A percentile compares a stretch with the other conserved stretches of the same genome.
Conservation (phyloP, 2,329 filamentous ascomycete genomes). For the Thelonectria blattea region DNA sequence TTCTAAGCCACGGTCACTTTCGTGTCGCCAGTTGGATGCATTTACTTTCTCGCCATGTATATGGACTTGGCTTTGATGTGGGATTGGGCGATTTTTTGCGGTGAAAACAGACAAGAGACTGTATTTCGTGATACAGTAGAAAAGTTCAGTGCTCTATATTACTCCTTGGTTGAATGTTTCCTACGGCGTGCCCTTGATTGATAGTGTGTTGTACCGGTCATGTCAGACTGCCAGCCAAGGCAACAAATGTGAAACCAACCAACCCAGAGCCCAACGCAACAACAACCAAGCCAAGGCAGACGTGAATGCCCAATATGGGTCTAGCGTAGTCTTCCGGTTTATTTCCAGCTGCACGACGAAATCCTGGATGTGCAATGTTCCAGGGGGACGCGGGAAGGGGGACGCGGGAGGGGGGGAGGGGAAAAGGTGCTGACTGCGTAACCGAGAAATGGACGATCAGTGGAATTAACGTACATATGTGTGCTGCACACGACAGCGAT, state of each 20-base stretch:
- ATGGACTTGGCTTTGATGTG: neutral
- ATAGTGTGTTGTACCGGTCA: too few relatives aligned
- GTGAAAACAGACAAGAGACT: neutral
- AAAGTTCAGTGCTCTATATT: neutral
- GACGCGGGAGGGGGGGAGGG: neutral
- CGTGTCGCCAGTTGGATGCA: neutral
- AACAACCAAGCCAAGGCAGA: neutral
- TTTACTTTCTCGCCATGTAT: neutral
- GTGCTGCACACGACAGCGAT: neutral
- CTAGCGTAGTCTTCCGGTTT: neutral
- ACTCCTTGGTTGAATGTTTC: neutral
- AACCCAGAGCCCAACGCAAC: too few relatives aligned
- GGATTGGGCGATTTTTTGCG: neutral
- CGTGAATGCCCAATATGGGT: neutral
- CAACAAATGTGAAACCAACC: too few relatives aligned
- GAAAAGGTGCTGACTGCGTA: neutral
- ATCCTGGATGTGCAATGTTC: neutral
- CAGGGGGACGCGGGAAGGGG: neutral
- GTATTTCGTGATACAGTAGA: neutral
- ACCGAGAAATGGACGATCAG: neutral
- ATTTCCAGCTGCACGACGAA: neutral
- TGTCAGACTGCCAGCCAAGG: too few relatives aligned
- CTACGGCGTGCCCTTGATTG: neutral
- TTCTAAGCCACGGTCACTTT: neutral
- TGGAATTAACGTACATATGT: neutral